A percentile compares a stretch with the other conserved stretches of the same genome.
Evolutionary conservation across 2,329 filamentous ascomycete species (phyloP).

Genomic region (Calonectria multiphialidica): DNA sequence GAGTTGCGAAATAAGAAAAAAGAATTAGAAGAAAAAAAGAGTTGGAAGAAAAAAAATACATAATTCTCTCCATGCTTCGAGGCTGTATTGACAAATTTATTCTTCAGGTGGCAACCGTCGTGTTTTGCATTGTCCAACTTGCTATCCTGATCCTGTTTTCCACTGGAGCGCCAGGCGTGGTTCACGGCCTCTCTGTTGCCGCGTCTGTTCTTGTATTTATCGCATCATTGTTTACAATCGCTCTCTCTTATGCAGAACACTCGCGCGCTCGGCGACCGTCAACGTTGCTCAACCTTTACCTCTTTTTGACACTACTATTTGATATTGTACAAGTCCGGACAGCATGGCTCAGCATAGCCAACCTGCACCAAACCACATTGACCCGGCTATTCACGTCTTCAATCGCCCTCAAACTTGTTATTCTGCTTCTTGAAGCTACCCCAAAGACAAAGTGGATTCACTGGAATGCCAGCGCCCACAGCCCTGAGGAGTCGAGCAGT

Average conservation of each 20-base stretch:
- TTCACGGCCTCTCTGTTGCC: slow-evolving; percentile 43
- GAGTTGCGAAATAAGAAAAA: slow-evolving; percentile 14
- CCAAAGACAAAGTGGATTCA: slow-evolving; percentile 53
- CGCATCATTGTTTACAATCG: slow-evolving; percentile 44
- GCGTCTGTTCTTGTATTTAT: slow-evolving; percentile 39
- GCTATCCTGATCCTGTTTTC: slow-evolving; percentile 46
- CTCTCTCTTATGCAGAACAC: slow-evolving; percentile 53
- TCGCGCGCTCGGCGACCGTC: slow-evolving; percentile 55
- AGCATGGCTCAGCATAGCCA: slow-evolving; percentile 51
- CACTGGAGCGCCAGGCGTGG: slow-evolving; percentile 24
- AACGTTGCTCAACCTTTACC: slow-evolving; percentile 54
- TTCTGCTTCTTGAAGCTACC: slow-evolving; percentile 53
- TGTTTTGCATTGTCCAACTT: slow-evolving; percentile 48
- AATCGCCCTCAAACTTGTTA: slow-evolving; percentile 49
- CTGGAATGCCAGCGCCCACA: slow-evolving; percentile 53
- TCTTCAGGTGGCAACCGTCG: slow-evolving; percentile 37
- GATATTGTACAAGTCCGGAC: slow-evolving; percentile 58
- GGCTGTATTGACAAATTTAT: background rate
- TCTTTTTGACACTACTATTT: slow-evolving; percentile 57
- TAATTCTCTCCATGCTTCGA: background rate
- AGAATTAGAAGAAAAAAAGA: background rate
- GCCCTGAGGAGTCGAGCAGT: slow-evolving; percentile 52
- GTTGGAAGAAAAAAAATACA: background rate
- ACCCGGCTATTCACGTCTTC: slow-evolving; percentile 51
- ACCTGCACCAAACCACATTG: slow-evolving; percentile 27